phyloP scores from a whole-genome alignment of 257 asterid species.

The Echium plantagineum region DNA sequence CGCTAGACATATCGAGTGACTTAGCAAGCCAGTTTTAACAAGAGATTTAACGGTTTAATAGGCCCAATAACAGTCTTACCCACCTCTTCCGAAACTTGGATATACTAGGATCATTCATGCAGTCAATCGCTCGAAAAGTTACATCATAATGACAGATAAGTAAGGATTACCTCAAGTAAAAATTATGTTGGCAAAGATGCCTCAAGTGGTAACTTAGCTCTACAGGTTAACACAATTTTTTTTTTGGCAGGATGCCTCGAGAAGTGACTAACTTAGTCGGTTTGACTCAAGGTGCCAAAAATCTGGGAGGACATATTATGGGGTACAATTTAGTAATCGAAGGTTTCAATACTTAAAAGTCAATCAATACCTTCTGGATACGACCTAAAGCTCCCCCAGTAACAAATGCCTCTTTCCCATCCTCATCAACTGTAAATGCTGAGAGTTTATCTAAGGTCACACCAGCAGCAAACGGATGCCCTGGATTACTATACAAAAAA shows the following conservation, averaged over 20 bases:
- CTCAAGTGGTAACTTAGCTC: too few relatives aligned
- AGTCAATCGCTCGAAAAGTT: neutral
- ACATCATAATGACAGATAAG: neutral
- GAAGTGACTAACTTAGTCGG: neutral
- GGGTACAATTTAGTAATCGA: neutral
- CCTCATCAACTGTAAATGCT: constrained; percentile 84
- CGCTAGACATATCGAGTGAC: too few relatives aligned
- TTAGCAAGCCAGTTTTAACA: too few relatives aligned
- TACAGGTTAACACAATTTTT: too few relatives aligned
- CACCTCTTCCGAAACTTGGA: neutral
- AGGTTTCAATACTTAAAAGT: neutral
- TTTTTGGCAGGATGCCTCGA: neutral
- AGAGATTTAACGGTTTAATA: too few relatives aligned
- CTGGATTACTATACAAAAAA: constrained; percentile 61
- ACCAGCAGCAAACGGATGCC: constrained; percentile 94
- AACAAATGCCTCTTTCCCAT: constrained; percentile 71
- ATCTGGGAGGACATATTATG: neutral
- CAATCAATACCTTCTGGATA: constrained; percentile 64
- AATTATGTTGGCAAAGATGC: neutral
- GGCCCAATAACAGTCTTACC: too few relatives aligned
- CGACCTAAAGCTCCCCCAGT: constrained; percentile 85
- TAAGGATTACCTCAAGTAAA: neutral
- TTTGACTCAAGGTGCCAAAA: neutral
- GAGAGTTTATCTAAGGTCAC: constrained; percentile 79
- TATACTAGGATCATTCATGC: neutral